Percentiles rank a stretch among this genome's conserved stretches.
Evolutionary conservation across 306 rosid genomes (phyloP).

Genomic region (Myrica gale): DNA sequence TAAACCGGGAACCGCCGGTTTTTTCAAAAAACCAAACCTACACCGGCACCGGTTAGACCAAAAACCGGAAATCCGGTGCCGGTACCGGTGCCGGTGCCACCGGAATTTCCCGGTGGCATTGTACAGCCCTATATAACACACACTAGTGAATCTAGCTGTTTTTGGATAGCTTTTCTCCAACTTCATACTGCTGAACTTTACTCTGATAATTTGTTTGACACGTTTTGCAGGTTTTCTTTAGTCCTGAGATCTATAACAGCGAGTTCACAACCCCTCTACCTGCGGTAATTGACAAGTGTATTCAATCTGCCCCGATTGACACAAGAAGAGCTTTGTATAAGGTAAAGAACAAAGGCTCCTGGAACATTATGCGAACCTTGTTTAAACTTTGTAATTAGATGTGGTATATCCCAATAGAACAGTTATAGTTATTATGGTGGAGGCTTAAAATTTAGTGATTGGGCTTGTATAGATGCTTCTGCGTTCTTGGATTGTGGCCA

Average conservation of each 20-base stretch:
- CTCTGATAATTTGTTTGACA: slow-evolving; percentile 12
- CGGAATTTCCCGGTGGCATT: too few relatives aligned
- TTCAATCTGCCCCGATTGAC: slow-evolving; percentile 98
- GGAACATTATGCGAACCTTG: slow-evolving; percentile 18
- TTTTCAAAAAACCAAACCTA: too few relatives aligned
- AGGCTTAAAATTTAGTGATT: background rate
- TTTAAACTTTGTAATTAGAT: slow-evolving; percentile 2
- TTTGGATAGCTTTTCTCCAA: background rate
- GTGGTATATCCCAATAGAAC: background rate
- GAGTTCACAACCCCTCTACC: slow-evolving; percentile 87
- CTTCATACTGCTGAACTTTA: slow-evolving; percentile 11
- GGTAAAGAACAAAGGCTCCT: slow-evolving; percentile 43
- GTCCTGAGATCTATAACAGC: slow-evolving; percentile 90
- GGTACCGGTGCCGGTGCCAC: too few relatives aligned
- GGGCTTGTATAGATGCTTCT: background rate
- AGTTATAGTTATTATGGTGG: background rate
- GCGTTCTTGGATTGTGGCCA: background rate
- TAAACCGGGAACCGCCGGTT: too few relatives aligned
- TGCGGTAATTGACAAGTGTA: slow-evolving; percentile 87
- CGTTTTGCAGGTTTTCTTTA: slow-evolving; percentile 75
- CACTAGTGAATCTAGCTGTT: background rate
- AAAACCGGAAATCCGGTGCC: too few relatives aligned
- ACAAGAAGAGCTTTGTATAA: slow-evolving; percentile 94
- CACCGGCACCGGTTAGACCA: too few relatives aligned
- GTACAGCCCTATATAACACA: too few relatives aligned